Base-by-base conservation (phyloP, 202 grass and related monocot species). In the Zoysia matrella region DNA sequence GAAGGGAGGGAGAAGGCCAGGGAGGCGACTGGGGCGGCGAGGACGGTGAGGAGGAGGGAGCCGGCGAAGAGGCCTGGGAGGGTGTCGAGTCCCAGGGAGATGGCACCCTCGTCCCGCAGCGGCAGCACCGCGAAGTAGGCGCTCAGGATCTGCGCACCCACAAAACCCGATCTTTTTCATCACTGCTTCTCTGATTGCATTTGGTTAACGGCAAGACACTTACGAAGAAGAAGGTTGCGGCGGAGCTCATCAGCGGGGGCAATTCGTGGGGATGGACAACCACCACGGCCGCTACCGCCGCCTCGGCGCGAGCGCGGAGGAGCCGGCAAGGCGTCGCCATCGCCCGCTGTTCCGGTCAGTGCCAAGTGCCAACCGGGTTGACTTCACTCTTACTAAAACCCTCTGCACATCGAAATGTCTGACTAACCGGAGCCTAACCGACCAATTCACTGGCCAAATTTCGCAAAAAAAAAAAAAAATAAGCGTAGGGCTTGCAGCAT, bases 121-220 rank as follows among this genome's bases (percentile, higher is more conserved):
- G 95, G 95, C 76, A 98, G 85, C 72, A 95, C 92, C 74, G 90
- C 90, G 80, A 98, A 98, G 70, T 98, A 98, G 10, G 92, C 90
- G 79, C 88, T 90, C 71, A 98, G 80, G 61, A 95, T 87, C 92
- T 95, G 86, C 69, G 14, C 22, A 8, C 0, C 15, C 43, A 47
- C 18, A 47, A 13, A 51, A 8, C 2, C 8, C 8, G 7, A 0
- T 8, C 15, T 1, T 58, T 58, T 18, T 58, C 15, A 6, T 4
- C 18, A 9, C 8, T 22, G 7, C 2, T 61, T 61, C 16, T 61
- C 7, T 61, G 58, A 30, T 30, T 3, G 58, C 58, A 7, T 36
- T 30, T 7, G 58, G 16, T 3, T 7, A 58, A n/a, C 5, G 22
- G 15, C 55, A 18, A 30, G 16, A 9, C 16, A 45, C 71, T 84